phyloP scores from a whole-genome alignment of 148 eudicot species.

The Camellia granthamiana region DNA sequence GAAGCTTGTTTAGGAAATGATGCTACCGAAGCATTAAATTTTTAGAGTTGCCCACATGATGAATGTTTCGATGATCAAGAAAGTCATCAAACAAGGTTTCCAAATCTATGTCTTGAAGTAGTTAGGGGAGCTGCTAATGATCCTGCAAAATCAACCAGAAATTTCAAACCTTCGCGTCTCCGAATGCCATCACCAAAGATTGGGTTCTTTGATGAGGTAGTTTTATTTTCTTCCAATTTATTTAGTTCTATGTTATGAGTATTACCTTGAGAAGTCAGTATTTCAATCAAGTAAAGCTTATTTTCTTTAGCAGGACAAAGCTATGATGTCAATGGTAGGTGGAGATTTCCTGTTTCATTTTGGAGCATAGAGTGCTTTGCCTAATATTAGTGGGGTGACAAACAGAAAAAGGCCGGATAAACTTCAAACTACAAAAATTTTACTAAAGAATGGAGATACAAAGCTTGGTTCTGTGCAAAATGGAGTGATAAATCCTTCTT shows the following conservation, averaged over 20 bases:
- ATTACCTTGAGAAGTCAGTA: not conserved
- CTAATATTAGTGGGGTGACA: not conserved
- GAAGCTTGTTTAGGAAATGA: not conserved
- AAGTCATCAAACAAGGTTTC: not conserved
- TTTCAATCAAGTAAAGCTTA: not conserved
- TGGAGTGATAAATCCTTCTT: not conserved
- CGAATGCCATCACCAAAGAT: slow-evolving; percentile 42
- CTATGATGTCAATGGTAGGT: not conserved
- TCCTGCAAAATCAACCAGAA: slow-evolving; percentile 8
- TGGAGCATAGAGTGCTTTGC: slow-evolving; percentile 14
- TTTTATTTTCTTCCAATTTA: not conserved
- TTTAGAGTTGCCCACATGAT: no score
- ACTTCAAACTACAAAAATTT: not conserved
- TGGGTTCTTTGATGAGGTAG: slow-evolving; percentile 45
- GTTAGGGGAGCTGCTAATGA: not conserved
- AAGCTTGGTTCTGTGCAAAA: not conserved
- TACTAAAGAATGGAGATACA: not conserved
- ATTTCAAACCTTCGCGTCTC: slow-evolving; percentile 29
- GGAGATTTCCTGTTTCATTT: slow-evolving; percentile 17
- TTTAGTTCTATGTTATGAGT: not conserved
- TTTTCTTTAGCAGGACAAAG: slow-evolving; percentile 13
- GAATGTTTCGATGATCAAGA: not conserved
- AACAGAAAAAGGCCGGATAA: not conserved
- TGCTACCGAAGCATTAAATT: not conserved
- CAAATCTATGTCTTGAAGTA: not conserved